Evolutionary conservation across 495 filamentous ascomycete genomes (phyloP).

Genomic region (Xylaria curta): DNA sequence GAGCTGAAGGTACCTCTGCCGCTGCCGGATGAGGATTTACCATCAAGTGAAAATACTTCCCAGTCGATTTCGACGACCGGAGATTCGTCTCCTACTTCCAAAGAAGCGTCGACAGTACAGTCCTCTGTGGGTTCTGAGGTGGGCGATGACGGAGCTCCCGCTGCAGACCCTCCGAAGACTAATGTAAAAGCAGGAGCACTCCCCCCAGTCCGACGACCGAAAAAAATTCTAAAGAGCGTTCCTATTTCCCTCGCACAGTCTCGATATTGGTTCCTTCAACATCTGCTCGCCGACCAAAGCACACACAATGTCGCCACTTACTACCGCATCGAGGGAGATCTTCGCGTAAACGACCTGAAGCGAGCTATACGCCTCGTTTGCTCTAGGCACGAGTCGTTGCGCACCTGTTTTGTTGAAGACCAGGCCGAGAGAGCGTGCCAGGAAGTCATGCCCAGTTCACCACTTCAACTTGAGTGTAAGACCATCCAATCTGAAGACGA

Average conservation of each 20-base stretch:
- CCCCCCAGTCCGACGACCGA: background rate
- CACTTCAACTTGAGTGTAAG: constrained; percentile 2
- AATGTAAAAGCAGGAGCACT: constrained; percentile 2
- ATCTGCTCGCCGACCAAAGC: constrained; percentile 42
- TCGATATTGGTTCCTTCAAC: constrained; percentile 53
- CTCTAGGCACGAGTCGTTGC: constrained; percentile 51
- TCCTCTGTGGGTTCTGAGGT: background rate
- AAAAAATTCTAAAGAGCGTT: constrained; percentile 19
- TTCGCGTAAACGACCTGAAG: constrained; percentile 34
- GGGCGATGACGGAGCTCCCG: background rate
- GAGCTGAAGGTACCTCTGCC: background rate
- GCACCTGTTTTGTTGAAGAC: constrained; percentile 39
- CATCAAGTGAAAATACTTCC: background rate
- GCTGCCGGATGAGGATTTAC: background rate
- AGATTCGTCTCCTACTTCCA: background rate
- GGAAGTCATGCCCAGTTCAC: background rate
- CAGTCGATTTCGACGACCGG: background rate
- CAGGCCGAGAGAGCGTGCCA: background rate
- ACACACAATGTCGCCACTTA: constrained; percentile 44
- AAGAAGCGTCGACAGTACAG: background rate
- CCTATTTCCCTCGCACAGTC: constrained; percentile 47
- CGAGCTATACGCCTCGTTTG: constrained; percentile 42
- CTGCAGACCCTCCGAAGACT: background rate
- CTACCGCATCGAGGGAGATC: constrained; percentile 41
- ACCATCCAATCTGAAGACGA: background rate